These are phyloP conservation scores for Lathyrus tuberosus DNA, from an alignment of 306 rosid species.

Conservation along the genomic window DNA sequence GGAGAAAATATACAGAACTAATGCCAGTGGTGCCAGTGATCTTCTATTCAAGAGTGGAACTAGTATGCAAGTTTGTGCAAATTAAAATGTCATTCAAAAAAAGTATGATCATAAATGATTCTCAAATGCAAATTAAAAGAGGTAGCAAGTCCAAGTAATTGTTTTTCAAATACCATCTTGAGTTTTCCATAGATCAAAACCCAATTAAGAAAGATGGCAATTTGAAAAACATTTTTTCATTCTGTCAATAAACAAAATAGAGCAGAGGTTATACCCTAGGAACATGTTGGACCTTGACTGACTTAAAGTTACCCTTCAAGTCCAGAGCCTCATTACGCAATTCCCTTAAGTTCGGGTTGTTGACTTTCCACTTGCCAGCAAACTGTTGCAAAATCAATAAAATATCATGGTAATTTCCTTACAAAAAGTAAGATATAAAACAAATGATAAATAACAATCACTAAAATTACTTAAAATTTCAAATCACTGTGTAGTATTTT, in stretches of 20 bases:
- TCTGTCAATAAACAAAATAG: background rate
- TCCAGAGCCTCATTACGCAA: background rate
- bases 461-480: background rate
- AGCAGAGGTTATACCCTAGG: constrained; percentile 14
- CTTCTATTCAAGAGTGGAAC: background rate
- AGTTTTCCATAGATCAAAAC: background rate
- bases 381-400: constrained; percentile 4
- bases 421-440: background rate
- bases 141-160: background rate
- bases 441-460: background rate
- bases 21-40: background rate
- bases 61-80: background rate
- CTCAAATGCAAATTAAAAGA: background rate
- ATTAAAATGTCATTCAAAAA: background rate
- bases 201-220: background rate
- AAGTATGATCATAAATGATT: background rate
- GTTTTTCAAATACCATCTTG: background rate
- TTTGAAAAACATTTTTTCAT: background rate
- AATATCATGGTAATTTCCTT: background rate
- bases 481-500: background rate
- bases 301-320: background rate
- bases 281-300: background rate
- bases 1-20: background rate
- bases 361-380: background rate
- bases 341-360: background rate